phyloP scores from a whole-genome alignment of 257 asterid species.

The Anisodus acutangulus region DNA sequence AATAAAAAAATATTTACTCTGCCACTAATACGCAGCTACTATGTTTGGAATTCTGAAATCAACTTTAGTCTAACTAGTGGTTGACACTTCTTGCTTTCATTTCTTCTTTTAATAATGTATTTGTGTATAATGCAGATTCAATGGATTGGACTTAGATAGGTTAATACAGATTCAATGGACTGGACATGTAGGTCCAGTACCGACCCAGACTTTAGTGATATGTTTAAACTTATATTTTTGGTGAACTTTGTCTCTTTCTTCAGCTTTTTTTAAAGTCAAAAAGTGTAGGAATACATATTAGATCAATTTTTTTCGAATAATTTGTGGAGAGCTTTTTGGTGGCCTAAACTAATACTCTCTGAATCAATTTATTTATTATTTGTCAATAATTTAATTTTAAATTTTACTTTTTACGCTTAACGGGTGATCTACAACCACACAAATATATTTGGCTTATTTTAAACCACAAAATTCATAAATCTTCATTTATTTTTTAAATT shows the following conservation, averaged over 20 bases:
- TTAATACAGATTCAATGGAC: conserved; percentile 21
- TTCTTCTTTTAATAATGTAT: not conserved
- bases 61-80: not conserved
- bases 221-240: not conserved
- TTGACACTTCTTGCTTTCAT: not conserved
- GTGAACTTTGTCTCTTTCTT: conserved; percentile 16
- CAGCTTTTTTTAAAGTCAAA: not conserved
- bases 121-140: conserved; percentile 11
- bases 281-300: not conserved
- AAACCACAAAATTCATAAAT: no score
- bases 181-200: not conserved
- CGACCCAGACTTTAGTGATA: not conserved
- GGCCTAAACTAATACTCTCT: not conserved
- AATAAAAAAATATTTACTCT: no score
- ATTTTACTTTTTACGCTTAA: no score
- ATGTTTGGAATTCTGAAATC: not conserved
- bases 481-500: no score
- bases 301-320: not conserved
- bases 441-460: no score
- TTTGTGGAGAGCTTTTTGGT: not conserved
- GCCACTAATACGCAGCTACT: not conserved
- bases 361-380: no score
- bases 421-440: no score
- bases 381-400: no score
- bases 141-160: not conserved